Base-by-base conservation (phyloP, 1,139 yeast species). In the Scheffersomyces stambukii region DNA sequence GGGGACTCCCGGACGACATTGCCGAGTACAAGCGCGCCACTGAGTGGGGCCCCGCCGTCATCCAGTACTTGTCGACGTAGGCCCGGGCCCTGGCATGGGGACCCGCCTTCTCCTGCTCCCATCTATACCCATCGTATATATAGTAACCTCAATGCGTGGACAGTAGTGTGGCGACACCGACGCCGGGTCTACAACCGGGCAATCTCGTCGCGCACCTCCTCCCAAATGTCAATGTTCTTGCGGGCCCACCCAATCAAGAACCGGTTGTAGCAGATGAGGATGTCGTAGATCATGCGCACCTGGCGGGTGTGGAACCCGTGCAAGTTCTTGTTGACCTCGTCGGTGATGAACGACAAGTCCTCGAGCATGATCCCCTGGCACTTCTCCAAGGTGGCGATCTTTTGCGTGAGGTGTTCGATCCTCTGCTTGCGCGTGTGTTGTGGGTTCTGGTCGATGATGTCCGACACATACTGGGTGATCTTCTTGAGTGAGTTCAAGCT, bases 161-260 rank as follows among this genome's bases (percentile, higher is more conserved):
- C n/a, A n/a, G n/a, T n/a, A n/a, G n/a, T n/a, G n/a, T n/a, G n/a
- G n/a, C n/a, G n/a, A n/a, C 26, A 20, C 11, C n/a, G 10, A 18
- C n/a, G 6, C 5, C 10, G 19, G 19, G 4, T 10, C 37, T 35
- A 57, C 30, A 56, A 35, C 31, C 47, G 57, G 18, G 40, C 34
- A 10, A 68, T 48, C 33, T 67, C 75, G 13, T 63, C 66, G 36
- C 64, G 65, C 8, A 81, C 77, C 38, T 80, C 88, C 44, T 77
- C 79, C 91, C 91, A 81, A 29, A 75, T 67, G 42, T 81, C 86
- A 28, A 77, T 56, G 46, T 80, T 81, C 56, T 77, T 77, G 43
- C 65, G 68, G 4, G 85, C 84, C 88, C 89, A 81, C 35, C 70
- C 77, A 21, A 77, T 58, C 26, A 81, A 68, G 34, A 75, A 71